Evolutionary conservation across 2,329 filamentous ascomycete species (phyloP).

Genomic region (Penicillium sp.): DNA sequence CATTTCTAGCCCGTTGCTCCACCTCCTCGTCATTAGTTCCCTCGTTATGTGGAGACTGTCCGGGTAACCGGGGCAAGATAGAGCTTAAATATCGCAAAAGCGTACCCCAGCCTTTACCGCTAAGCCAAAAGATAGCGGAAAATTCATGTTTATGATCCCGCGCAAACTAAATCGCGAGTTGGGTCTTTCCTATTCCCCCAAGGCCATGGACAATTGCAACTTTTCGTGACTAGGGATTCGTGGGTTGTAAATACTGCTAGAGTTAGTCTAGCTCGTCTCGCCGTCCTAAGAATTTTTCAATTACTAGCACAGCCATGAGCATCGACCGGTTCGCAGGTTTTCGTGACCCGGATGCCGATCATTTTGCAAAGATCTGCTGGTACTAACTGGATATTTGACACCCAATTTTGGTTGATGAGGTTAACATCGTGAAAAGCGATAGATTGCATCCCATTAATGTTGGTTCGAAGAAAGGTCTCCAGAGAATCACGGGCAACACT

Average conservation of each 20-base stretch:
- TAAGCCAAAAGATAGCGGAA: conserved; percentile 37
- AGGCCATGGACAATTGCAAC: conserved; percentile 31
- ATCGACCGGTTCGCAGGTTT: no score
- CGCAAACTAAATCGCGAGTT: conserved; percentile 33
- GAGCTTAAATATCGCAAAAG: conserved; percentile 31
- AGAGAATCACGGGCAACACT: no score
- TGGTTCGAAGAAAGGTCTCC: no score
- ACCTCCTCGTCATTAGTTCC: conserved; percentile 21
- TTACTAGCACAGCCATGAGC: neutral
- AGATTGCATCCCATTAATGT: no score
- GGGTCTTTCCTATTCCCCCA: conserved; percentile 36
- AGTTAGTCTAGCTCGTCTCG: neutral
- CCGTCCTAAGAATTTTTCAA: neutral
- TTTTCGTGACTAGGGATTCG: neutral
- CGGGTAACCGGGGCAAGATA: conserved; percentile 23
- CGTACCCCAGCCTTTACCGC: conserved; percentile 29
- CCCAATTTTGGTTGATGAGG: no score
- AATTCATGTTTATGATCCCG: conserved; percentile 30
- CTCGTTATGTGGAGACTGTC: conserved; percentile 5
- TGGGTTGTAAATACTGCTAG: neutral
- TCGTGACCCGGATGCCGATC: no score
- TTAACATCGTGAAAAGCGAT: no score
- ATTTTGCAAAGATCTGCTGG: no score
- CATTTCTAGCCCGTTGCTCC: conserved; percentile 23
- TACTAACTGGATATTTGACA: no score